Evolutionary conservation across 2,329 filamentous ascomycete genomes (phyloP).

Genomic region (Fusarium mexicanum): DNA sequence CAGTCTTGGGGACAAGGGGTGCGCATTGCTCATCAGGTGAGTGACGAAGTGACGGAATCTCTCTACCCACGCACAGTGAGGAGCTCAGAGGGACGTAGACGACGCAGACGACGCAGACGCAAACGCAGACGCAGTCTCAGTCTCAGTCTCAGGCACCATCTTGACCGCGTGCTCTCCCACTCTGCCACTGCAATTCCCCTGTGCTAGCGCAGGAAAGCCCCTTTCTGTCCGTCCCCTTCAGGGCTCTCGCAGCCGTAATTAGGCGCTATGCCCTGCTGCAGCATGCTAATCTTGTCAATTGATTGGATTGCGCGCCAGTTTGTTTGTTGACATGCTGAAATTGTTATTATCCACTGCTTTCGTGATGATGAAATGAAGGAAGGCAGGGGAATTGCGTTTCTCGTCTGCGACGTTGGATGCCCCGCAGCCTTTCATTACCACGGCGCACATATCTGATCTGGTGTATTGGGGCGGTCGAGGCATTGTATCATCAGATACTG

Average conservation of each 20-base stretch:
- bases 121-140: not conserved
- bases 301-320: slow-evolving; percentile 35
- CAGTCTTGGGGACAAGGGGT: slow-evolving; percentile 32
- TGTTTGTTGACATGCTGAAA: slow-evolving; percentile 44
- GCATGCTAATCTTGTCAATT: slow-evolving; percentile 15
- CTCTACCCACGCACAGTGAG: slow-evolving; percentile 10
- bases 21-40: slow-evolving; percentile 37
- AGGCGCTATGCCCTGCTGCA: slow-evolving; percentile 35
- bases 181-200: slow-evolving; percentile 32
- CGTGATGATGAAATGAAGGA: slow-evolving; percentile 10
- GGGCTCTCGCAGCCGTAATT: slow-evolving; percentile 30
- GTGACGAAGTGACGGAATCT: slow-evolving; percentile 21
- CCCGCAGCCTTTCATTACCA: slow-evolving; percentile 35
- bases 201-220: slow-evolving; percentile 39
- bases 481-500: slow-evolving; percentile 19
- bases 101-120: not conserved
- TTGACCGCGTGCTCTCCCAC: slow-evolving; percentile 29
- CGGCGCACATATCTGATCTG: slow-evolving; percentile 29
- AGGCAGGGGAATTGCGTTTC: slow-evolving; percentile 36
- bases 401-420: slow-evolving; percentile 29
- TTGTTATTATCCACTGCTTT: slow-evolving; percentile 43
- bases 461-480: slow-evolving; percentile 16
- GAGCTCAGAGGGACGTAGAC: not conserved
- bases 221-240: slow-evolving; percentile 31
- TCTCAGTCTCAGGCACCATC: slow-evolving; percentile 38